Base-by-base conservation (phyloP, 2,329 filamentous ascomycete genomes). In the Ophiostoma himal-ulmi region DNA sequence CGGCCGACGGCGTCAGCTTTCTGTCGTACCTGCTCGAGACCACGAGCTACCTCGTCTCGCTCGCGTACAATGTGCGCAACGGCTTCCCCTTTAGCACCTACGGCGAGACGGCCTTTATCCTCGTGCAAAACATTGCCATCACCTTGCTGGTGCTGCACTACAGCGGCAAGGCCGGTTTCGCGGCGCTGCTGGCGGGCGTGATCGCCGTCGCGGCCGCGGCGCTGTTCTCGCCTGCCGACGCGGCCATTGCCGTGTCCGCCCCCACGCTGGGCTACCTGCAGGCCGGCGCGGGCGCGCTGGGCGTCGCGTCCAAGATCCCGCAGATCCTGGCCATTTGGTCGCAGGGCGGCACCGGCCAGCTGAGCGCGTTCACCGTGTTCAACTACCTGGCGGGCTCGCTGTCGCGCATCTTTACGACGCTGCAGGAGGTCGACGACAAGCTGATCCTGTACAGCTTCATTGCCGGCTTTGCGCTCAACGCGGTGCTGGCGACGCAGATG, bases 291-390 rank as follows among this genome's bases (percentile, higher is more conserved):
- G 94, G 94, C 54, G 83, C 90, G 22, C 79, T 99, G 75, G 89
- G 93, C 68, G 89, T 98, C 52, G 91, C 92, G 17, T 95, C 91
- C 83, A 99, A 99, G 85, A 79, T 96, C 70, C 95, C 95, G 64
- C 95, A 99, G 84, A 98, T 99, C 76, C 80, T 89, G 71, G 90
- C 94, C 20, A 93, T 98, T 76, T 94, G 89, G 83, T 84, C 86
- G 75, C 84, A 97, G 80, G 94, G 94, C 65, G 89, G 92, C 54
- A 99, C 95, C 5, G 95, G 96, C 34, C 95, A 99, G 84, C 85
- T 99, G 79, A 97, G 93, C 78, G 94, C 95, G 68, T 98, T 98
- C 80, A 92, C 95, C 71, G 95, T 99, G 75, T 97, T 99, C 86
- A 98, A 97, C 84, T 99, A 97, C 81, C 92, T 99, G 76, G 85